These are phyloP conservation scores for Microglena sp. DNA, from an alignment of 139 green algal genomes.

Conservation along the genomic window DNA sequence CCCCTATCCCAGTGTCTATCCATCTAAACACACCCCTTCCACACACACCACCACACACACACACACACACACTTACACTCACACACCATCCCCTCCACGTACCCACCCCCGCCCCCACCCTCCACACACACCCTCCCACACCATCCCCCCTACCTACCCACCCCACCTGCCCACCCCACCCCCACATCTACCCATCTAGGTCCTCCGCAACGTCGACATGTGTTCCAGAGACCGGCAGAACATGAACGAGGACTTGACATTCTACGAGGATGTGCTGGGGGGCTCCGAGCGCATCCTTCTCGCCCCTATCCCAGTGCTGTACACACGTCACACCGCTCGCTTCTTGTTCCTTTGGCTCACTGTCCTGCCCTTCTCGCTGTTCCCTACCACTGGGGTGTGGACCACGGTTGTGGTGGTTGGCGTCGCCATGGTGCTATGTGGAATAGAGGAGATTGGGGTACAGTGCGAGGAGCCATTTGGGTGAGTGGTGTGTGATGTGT, in stretches of 20 bases:
- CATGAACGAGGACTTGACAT: background rate
- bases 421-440: constrained; percentile 45
- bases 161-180: too few species aligned
- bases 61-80: too few species aligned
- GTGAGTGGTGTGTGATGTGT: too few species aligned
- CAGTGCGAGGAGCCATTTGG: constrained; percentile 46
- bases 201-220: too few species aligned
- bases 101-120: too few species aligned
- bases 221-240: too few species aligned
- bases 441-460: constrained; percentile 80
- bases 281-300: background rate
- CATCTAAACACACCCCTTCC: too few species aligned
- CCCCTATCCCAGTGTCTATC: constrained; percentile 58
- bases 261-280: background rate
- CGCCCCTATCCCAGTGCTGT: constrained; percentile 3
- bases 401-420: background rate
- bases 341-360: constrained; percentile 70
- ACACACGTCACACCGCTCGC: constrained; percentile 38
- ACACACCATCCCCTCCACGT: too few species aligned
- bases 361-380: constrained; percentile 67
- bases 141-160: too few species aligned
- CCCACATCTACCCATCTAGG: too few species aligned
- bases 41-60: too few species aligned
- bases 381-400: background rate
- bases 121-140: too few species aligned